Conservation (phyloP, 1,284 basidiomycete species). For the Ceratorhiza oryzae-sativae region DNA sequence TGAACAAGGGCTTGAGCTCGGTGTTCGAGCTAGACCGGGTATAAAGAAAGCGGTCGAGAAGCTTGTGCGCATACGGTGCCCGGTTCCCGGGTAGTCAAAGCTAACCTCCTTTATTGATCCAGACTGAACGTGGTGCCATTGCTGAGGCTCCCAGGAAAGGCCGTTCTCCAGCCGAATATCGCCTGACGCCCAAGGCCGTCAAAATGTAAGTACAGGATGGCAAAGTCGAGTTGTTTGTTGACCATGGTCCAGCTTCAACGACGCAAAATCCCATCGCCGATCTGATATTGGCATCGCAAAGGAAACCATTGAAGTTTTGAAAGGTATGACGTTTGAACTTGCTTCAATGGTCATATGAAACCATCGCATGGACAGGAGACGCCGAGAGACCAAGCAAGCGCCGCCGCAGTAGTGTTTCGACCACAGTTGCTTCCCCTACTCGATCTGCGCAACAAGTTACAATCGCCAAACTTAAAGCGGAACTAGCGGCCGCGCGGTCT, state of each 20-base stretch:
- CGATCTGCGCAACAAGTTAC: constrained; percentile 3
- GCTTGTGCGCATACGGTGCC: background rate
- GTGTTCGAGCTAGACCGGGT: constrained; percentile 16
- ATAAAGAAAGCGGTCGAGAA: constrained; percentile 33
- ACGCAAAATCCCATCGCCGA: constrained; percentile 18
- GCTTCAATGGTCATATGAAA: background rate
- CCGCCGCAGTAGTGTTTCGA: constrained; percentile 21
- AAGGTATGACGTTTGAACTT: constrained; percentile 11
- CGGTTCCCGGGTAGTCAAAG: background rate
- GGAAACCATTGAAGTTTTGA: constrained; percentile 12
- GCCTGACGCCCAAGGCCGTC: constrained; percentile 17
- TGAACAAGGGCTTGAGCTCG: constrained; percentile 29
- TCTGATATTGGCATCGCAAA: constrained; percentile 23
- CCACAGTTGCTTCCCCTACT: background rate
- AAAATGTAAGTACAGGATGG: background rate
- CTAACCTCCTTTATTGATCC: background rate
- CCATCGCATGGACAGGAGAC: background rate
- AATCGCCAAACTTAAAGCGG: constrained; percentile 18
- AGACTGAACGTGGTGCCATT: constrained; percentile 12
- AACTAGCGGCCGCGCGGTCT: constrained; percentile 14
- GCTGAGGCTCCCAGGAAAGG: constrained; percentile 26
- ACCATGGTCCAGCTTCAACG: constrained; percentile 6
- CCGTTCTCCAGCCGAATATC: constrained; percentile 13
- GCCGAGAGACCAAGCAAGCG: constrained; percentile 14
- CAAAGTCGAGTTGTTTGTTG: background rate